A percentile compares a stretch with the other conserved stretches of the same genome.
Evolutionary conservation across 495 filamentous ascomycete species (phyloP).

Genomic region (Daldinia grandis): DNA sequence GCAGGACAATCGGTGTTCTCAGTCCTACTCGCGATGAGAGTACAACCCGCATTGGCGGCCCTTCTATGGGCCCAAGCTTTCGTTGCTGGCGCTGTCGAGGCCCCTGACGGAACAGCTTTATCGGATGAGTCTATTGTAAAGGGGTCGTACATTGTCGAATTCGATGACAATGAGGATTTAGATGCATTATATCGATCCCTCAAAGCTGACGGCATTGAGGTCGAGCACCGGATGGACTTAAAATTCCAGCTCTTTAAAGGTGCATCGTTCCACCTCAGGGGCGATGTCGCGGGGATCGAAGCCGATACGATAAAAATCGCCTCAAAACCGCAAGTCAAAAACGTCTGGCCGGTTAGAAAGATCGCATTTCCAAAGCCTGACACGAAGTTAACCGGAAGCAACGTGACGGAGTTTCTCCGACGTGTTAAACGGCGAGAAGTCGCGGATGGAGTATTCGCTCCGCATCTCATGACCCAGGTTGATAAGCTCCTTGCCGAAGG

Average conservation of each 20-base stretch:
- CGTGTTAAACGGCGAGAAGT: background rate
- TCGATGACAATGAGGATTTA: background rate
- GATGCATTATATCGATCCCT: background rate
- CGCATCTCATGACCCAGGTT: constrained; percentile 28
- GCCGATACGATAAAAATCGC: background rate
- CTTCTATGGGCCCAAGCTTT: background rate
- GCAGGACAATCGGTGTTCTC: no score
- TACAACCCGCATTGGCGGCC: background rate
- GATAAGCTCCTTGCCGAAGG: constrained; percentile 30
- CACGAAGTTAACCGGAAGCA: background rate
- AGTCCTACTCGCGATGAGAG: background rate
- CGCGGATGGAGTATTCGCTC: background rate
- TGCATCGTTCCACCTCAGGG: background rate
- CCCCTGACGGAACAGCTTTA: background rate
- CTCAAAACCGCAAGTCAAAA: background rate
- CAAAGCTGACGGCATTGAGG: background rate
- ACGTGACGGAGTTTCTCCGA: background rate
- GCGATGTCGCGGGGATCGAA: background rate
- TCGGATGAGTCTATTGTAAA: background rate
- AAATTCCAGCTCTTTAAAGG: background rate
- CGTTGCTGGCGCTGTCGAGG: background rate
- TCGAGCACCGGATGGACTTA: background rate
- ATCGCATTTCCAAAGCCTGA: background rate
- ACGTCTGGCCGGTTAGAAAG: background rate
- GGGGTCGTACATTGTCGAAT: background rate